These are phyloP conservation scores for Phytophthora citrophthora DNA, from an alignment of 352 stramenopile species.

Conservation along the genomic window DNA sequence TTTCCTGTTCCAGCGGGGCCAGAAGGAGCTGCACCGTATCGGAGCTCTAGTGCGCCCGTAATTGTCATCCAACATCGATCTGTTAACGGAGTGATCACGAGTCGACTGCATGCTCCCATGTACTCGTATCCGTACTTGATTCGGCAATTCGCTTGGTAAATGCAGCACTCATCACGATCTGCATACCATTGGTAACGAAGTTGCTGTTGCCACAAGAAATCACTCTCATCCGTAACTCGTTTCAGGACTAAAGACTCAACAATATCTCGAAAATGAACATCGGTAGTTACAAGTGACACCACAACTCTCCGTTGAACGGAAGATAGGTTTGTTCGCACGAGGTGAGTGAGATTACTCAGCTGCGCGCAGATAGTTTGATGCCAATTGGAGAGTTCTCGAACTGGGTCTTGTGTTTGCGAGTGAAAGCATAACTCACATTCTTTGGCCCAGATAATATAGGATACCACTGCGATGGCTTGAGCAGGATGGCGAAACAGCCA, in stretches of 20 bases:
- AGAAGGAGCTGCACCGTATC: conserved; percentile 89
- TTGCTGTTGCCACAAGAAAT: conserved; percentile 83
- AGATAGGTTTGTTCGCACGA: conserved; percentile 68
- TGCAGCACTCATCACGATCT: conserved; percentile 67
- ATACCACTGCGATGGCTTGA: conserved; percentile 91
- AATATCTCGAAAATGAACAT: conserved; percentile 83
- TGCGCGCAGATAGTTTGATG: conserved; percentile 74
- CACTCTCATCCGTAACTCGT: conserved; percentile 47
- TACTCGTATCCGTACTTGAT: conserved; percentile 93
- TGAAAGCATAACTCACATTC: conserved; percentile 75
- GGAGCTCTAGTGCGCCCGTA: conserved; percentile 87
- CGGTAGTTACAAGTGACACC: conserved; percentile 76
- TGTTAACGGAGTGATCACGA: conserved; percentile 95
- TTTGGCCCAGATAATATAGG: conserved; percentile 87
- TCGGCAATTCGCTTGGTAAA: conserved; percentile 68
- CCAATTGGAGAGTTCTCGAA: conserved; percentile 62
- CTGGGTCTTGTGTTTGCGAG: conserved; percentile 54
- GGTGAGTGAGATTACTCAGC: conserved; percentile 64
- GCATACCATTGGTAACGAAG: conserved; percentile 78
- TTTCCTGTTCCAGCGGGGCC: conserved; percentile 93
- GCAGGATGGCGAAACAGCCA: conserved; percentile 91
- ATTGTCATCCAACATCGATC: conserved; percentile 95
- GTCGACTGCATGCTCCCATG: conserved; percentile 87
- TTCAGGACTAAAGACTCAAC: conserved; percentile 68
- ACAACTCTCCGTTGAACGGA: conserved; percentile 62